phyloP scores from a whole-genome alignment of 2,329 filamentous ascomycete genomes.

The Epichloe aotearoae region DNA sequence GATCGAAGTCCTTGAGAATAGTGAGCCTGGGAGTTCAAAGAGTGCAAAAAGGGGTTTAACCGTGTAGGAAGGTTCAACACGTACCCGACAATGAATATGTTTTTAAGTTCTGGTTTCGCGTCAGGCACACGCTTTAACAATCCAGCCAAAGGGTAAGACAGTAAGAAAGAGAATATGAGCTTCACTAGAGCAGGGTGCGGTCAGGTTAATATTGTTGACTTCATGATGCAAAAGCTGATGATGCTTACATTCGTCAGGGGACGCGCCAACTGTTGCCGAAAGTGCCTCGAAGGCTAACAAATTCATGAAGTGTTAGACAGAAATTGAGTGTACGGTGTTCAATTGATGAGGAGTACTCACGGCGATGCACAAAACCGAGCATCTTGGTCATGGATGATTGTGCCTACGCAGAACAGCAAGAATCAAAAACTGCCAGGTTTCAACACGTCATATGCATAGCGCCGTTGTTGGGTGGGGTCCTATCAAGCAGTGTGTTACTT shows the following conservation, averaged over 20 bases:
- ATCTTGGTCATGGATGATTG: constrained; percentile 4
- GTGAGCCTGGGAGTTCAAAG: background rate
- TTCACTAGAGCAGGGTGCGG: constrained; percentile 52
- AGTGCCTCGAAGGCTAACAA: constrained; percentile 21
- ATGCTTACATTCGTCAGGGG: constrained; percentile 25
- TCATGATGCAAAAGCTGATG: background rate
- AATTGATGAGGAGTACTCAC: constrained; percentile 8
- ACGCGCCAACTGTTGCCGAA: constrained; percentile 19
- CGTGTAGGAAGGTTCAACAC: background rate
- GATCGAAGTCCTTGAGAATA: constrained; percentile 47
- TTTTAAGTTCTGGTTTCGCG: constrained; percentile 69
- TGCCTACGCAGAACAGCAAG: background rate
- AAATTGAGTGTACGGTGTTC: background rate
- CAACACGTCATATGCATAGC: background rate
- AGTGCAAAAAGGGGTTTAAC: background rate
- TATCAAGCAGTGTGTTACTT: too few species aligned
- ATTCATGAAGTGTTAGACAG: background rate
- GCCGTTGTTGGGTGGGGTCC: too few species aligned
- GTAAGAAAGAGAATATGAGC: constrained; percentile 75
- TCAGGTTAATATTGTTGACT: background rate
- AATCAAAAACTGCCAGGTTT: background rate
- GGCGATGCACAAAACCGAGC: constrained; percentile 12
- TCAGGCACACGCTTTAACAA: constrained; percentile 86
- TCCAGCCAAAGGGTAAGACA: constrained; percentile 85
- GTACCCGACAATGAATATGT: constrained; percentile 71